These are phyloP conservation scores for Alternaria viburni DNA, from an alignment of 2,329 filamentous ascomycete species.

Conservation along the genomic window DNA sequence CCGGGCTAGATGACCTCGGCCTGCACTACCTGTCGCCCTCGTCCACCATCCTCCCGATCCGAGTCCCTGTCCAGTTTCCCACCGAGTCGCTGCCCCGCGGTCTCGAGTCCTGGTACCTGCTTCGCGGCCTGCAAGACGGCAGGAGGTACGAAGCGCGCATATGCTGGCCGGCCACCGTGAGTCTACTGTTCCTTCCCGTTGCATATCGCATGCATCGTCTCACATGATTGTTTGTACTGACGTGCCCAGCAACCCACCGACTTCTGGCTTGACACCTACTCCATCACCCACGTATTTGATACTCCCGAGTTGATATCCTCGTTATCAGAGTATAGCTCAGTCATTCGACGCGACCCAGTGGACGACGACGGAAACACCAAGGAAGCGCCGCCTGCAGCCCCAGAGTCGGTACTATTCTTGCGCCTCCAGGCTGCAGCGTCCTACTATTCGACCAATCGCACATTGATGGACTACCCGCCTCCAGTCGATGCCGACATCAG, in stretches of 20 bases:
- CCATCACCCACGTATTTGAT: conserved; percentile 66
- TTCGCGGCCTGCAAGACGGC: conserved; percentile 71
- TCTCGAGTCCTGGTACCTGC: conserved; percentile 76
- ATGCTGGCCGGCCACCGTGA: conserved; percentile 91
- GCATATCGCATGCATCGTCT: neutral
- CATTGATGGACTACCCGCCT: conserved; percentile 76
- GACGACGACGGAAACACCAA: conserved; percentile 5
- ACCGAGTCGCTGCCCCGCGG: conserved; percentile 60
- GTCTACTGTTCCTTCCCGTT: conserved; percentile 38
- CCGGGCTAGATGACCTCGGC: conserved; percentile 65
- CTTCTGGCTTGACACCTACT: conserved; percentile 72
- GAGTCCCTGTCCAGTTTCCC: conserved; percentile 73
- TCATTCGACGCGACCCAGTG: conserved; percentile 51
- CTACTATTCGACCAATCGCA: conserved; percentile 77
- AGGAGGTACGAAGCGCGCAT: conserved; percentile 89
- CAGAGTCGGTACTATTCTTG: conserved; percentile 70
- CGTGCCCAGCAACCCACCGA: conserved; percentile 77
- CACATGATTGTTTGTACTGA: conserved; percentile 19
- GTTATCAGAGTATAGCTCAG: conserved; percentile 65
- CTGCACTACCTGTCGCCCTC: conserved; percentile 69
- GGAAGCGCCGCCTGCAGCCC: conserved; percentile 5
- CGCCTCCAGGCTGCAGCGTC: conserved; percentile 79
- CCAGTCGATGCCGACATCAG: conserved; percentile 77
- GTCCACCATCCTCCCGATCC: conserved; percentile 62
- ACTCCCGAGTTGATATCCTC: conserved; percentile 69